Evolutionary conservation across 768 basidiomycete genomes (phyloP), one percentile per base, ranked within the genome.

Genomic region (Agrocybe pediades): DNA sequence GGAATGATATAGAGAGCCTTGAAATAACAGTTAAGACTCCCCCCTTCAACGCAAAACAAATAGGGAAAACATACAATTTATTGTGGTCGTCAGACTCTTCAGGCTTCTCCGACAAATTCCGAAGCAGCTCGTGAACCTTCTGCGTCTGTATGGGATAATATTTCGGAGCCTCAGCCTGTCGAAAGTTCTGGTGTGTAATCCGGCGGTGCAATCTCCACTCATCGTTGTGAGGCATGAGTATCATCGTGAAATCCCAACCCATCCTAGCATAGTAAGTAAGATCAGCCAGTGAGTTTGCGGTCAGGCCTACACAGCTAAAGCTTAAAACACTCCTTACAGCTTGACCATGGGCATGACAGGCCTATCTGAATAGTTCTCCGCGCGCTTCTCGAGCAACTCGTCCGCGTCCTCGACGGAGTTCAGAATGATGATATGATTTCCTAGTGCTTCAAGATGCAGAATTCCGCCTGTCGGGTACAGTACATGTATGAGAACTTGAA

Each of bases 291-390:
- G 29, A 7, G 29, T 30, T 30, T 7, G 15, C 8, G 29, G 29
- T 30, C 7, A 30, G 15, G 15, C 29, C 8, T 30, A 30, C 7
- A 30, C 8, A 30, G 7, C 8, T 7, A 7, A 7, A 30, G 29
- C 7, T 7, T 30, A n/a, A n/a, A 30, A 30, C n/a, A n/a, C n/a
- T n/a, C n/a, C 61, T 57, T 36, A 62, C 63, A 57, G 17, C 16
- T 60, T 50, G 6, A 53, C 13, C 2, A 61, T 47, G 0, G 61
- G 59, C 4, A 56, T 24, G 1, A 71, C 69, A 17, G 77, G 76
- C 2, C 80, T 68, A 49, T 74, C 77, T 2, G 78, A 79, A 48
- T 80, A 81, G 11, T 74, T 74, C 0, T 73, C 68, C 0, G 76
- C 75, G 16, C 77, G 71, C 49, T 76, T 79, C 56, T 82, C 80